Conservation (phyloP, 2,329 filamentous ascomycete genomes). For the Fusarium sp. region DNA sequence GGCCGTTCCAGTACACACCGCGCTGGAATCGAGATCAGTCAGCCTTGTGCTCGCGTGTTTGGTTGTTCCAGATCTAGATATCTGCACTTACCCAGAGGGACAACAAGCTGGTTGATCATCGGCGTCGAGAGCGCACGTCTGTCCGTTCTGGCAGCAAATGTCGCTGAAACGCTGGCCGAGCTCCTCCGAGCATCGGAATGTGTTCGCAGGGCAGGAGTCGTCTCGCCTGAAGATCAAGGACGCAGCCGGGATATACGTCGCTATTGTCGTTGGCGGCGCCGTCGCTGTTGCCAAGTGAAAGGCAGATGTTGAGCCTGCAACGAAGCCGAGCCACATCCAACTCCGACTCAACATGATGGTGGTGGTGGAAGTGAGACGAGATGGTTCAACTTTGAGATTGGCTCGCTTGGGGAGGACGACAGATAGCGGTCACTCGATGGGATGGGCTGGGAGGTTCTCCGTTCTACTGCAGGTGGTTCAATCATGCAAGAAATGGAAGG, state of each 20-base stretch:
- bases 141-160: conserved; percentile 65
- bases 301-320: conserved; percentile 34
- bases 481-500: conserved; percentile 16
- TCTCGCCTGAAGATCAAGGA: conserved; percentile 43
- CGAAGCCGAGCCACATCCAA: conserved; percentile 38
- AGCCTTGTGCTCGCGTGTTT: background rate
- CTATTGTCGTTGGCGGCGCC: conserved; percentile 12
- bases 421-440: conserved; percentile 1
- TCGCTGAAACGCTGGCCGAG: conserved; percentile 60
- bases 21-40: conserved; percentile 49
- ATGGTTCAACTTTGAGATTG: conserved; percentile 10
- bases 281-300: conserved; percentile 33
- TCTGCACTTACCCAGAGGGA: conserved; percentile 59
- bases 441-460: conserved; percentile 8
- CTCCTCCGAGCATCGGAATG: conserved; percentile 62
- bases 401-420: background rate
- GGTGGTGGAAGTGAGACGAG: conserved; percentile 1
- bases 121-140: conserved; percentile 63
- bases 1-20: conserved; percentile 68
- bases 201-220: conserved; percentile 60
- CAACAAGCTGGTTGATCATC: conserved; percentile 66
- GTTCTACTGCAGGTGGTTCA: conserved; percentile 30
- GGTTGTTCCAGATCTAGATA: background rate
- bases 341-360: conserved; percentile 37
- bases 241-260: conserved; percentile 39